Evolutionary conservation across 306 rosid genomes (phyloP).

Genomic region (Citrullus amarus): DNA sequence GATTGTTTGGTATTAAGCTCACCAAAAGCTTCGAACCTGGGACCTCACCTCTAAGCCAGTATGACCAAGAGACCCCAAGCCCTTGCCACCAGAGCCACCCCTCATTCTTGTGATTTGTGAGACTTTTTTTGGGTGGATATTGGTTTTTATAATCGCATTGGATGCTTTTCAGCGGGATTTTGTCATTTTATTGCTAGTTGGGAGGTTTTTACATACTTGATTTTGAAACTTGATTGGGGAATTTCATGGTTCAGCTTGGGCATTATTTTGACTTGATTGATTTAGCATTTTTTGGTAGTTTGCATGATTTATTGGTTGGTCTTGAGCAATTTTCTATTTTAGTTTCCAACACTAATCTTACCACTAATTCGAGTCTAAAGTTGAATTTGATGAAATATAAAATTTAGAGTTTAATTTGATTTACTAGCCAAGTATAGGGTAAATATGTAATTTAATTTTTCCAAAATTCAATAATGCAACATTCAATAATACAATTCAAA

Average conservation of each 20-base stretch:
- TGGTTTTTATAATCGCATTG: neutral
- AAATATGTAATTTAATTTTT: neutral
- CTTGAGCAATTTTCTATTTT: neutral
- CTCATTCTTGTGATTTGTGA: neutral
- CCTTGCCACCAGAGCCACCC: too few relatives aligned
- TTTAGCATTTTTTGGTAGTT: neutral
- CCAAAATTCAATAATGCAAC: neutral
- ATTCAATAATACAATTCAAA: neutral
- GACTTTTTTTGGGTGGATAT: neutral
- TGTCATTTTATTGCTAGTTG: neutral
- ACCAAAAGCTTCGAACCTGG: too few relatives aligned
- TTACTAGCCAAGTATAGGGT: neutral
- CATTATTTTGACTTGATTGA: too few relatives aligned
- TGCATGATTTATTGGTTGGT: neutral
- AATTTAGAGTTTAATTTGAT: neutral
- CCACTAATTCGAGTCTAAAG: neutral
- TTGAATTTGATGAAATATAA: neutral
- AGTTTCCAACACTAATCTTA: neutral
- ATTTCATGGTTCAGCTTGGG: too few relatives aligned
- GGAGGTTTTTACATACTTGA: neutral
- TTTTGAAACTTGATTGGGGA: neutral
- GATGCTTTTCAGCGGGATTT: neutral
- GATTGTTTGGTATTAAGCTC: too few relatives aligned
- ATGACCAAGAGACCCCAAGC: too few relatives aligned
- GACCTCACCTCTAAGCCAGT: too few relatives aligned